These are phyloP conservation scores for Chrysosporium queenslandicum DNA, from an alignment of 2,329 filamentous ascomycete species.

Conservation along the genomic window DNA sequence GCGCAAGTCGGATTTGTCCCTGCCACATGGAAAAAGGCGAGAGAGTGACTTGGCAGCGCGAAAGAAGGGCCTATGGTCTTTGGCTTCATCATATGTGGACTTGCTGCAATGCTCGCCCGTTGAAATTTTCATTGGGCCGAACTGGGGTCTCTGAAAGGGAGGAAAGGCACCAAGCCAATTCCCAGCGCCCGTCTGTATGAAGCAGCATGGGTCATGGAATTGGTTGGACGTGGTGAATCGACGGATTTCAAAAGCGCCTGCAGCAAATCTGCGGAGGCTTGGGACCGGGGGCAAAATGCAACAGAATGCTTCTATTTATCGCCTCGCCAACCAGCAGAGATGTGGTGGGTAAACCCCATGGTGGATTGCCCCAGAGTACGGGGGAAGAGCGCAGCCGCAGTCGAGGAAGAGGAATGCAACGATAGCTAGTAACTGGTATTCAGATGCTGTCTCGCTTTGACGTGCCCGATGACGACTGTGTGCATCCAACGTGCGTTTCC, in stretches of 20 bases:
- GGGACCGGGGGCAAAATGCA: not conserved
- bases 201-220: not conserved
- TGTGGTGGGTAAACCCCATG: not conserved
- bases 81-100: not conserved
- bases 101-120: not conserved
- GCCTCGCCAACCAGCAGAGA: not conserved
- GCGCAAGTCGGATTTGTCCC: not conserved
- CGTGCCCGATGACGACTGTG: not conserved
- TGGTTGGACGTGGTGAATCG: not conserved
- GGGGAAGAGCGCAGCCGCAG: not conserved
- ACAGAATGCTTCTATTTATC: not conserved
- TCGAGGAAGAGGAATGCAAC: no score
- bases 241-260: conserved; percentile 1
- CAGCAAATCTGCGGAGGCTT: not conserved
- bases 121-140: not conserved
- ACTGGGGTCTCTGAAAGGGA: not conserved
- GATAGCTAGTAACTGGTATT: no score
- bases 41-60: conserved; percentile 4
- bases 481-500: not conserved
- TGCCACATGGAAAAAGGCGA: not conserved
- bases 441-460: no score
- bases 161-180: not conserved
- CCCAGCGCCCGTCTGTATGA: conserved; percentile 5
- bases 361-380: not conserved
- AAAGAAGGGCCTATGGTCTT: not conserved